phyloP scores from a whole-genome alignment of 306 rosid species.

The Cucurbita argyrosperma region DNA sequence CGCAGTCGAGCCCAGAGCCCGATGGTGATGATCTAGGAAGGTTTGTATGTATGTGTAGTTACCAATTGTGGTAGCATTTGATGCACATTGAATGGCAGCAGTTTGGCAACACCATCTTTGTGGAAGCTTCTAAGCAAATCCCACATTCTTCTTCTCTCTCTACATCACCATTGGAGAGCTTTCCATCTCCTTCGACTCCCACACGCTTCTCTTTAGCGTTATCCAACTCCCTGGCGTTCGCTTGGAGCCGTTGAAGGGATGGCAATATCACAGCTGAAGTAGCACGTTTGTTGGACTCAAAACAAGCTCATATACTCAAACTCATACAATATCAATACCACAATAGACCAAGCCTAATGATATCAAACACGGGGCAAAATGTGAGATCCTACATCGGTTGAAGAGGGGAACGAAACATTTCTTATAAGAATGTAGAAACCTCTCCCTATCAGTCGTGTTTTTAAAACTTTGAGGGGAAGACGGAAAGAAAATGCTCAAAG shows the following conservation, averaged over 20 bases:
- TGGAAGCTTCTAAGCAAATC: constrained; percentile 62
- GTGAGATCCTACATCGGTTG: no score
- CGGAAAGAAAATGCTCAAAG: no score
- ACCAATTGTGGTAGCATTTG: constrained; percentile 69
- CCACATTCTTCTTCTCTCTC: constrained; percentile 87
- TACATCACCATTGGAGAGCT: constrained; percentile 30
- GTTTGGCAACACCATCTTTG: constrained; percentile 68
- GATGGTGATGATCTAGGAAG: not conserved
- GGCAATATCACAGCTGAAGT: constrained; percentile 76
- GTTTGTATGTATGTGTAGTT: not conserved
- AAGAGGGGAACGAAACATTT: no score
- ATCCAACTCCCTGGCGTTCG: constrained; percentile 37
- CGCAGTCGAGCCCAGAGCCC: not conserved
- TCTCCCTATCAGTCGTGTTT: no score
- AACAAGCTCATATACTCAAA: constrained; percentile 9
- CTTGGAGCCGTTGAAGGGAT: constrained; percentile 78
- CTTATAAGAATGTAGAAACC: no score
- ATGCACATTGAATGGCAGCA: constrained; percentile 90
- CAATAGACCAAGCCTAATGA: not conserved
- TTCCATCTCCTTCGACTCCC: constrained; percentile 31
- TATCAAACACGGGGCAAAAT: not conserved
- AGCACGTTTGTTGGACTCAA: not conserved
- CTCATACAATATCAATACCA: not conserved
- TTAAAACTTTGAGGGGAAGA: no score
- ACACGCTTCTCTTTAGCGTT: constrained; percentile 25